A percentile compares a stretch with the other conserved stretches of the same genome.
These are phyloP conservation scores for Phytophthora idaei DNA, from an alignment of 352 stramenopile genomes.

Conservation along the genomic window DNA sequence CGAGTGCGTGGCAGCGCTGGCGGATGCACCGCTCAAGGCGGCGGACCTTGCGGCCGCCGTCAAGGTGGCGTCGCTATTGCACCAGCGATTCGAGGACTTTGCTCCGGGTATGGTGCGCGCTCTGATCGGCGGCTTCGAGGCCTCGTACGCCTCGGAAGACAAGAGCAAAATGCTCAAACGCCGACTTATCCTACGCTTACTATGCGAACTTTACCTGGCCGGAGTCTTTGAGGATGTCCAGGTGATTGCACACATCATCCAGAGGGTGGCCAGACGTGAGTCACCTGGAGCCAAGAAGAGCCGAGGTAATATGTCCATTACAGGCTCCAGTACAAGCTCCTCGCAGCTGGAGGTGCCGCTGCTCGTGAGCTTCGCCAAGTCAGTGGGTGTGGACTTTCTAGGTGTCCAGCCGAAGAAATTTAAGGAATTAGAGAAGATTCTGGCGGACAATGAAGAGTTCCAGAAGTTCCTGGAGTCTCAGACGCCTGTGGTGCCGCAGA, in stretches of 20 bases:
- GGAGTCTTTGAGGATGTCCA: slow-evolving; percentile 79
- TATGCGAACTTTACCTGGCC: slow-evolving; percentile 84
- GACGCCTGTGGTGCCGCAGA: slow-evolving; percentile 59
- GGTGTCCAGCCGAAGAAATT: slow-evolving; percentile 70
- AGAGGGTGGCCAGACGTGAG: slow-evolving; percentile 71
- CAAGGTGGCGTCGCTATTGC: slow-evolving; percentile 87
- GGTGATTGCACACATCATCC: slow-evolving; percentile 82
- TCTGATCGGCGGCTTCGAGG: slow-evolving; percentile 66
- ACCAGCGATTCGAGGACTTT: slow-evolving; percentile 94
- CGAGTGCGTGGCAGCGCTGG: slow-evolving; percentile 91
- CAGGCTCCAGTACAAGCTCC: slow-evolving; percentile 9
- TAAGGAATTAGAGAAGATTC: slow-evolving; percentile 55
- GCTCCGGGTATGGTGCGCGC: slow-evolving; percentile 55
- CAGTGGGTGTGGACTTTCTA: slow-evolving; percentile 90
- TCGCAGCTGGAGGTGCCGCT: slow-evolving; percentile 91
- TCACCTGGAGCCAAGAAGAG: slow-evolving; percentile 23
- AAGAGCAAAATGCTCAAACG: slow-evolving; percentile 80
- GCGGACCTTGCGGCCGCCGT: slow-evolving; percentile 88
- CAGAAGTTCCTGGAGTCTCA: slow-evolving; percentile 41
- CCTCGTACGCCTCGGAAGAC: slow-evolving; percentile 63
- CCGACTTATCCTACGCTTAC: slow-evolving; percentile 74
- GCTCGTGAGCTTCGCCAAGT: slow-evolving; percentile 95
- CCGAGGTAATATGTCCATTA: slow-evolving; percentile 53
- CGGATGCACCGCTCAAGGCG: slow-evolving; percentile 88
- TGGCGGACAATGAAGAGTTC: slow-evolving; percentile 46